phyloP scores from a whole-genome alignment of 768 basidiomycete genomes.

The Multifurca ochricompacta region DNA sequence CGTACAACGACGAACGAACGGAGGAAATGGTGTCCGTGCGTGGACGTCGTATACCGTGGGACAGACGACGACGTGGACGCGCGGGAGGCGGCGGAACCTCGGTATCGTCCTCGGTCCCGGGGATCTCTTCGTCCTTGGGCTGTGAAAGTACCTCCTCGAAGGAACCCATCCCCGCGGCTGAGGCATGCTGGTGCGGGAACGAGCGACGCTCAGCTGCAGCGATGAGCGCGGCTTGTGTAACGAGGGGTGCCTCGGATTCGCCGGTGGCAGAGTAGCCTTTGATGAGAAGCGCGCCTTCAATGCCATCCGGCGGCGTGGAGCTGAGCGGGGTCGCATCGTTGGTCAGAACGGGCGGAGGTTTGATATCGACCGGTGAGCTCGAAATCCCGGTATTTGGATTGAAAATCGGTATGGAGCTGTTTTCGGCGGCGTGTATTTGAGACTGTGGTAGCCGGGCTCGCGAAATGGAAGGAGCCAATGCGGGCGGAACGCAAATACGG shows the following conservation, averaged over 20 bases:
- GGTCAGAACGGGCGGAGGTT: background rate
- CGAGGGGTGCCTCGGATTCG: slow-evolving; percentile 24
- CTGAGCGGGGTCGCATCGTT: slow-evolving; percentile 2
- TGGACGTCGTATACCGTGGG: background rate
- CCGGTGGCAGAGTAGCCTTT: slow-evolving; percentile 18
- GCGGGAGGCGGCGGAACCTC: slow-evolving; percentile 8
- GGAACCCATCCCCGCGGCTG: background rate
- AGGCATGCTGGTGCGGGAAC: background rate
- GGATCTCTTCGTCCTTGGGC: background rate
- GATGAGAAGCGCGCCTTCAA: slow-evolving; percentile 5
- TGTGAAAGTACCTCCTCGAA: background rate
- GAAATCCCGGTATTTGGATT: background rate
- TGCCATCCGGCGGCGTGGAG: background rate
- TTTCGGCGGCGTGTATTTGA: too few species aligned
- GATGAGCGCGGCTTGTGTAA: background rate
- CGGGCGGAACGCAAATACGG: slow-evolving; percentile 22
- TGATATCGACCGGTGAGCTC: background rate
- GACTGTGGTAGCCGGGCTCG: too few species aligned
- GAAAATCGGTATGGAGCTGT: background rate
- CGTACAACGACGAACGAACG: slow-evolving; percentile 38
- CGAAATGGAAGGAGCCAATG: too few species aligned
- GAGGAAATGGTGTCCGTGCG: slow-evolving; percentile 8
- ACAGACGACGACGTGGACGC: slow-evolving; percentile 2
- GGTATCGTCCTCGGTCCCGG: background rate
- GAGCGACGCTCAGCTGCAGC: background rate